Evolutionary conservation across 73 alveolate genomes (phyloP).

Genomic region (Effrenium voratum): DNA sequence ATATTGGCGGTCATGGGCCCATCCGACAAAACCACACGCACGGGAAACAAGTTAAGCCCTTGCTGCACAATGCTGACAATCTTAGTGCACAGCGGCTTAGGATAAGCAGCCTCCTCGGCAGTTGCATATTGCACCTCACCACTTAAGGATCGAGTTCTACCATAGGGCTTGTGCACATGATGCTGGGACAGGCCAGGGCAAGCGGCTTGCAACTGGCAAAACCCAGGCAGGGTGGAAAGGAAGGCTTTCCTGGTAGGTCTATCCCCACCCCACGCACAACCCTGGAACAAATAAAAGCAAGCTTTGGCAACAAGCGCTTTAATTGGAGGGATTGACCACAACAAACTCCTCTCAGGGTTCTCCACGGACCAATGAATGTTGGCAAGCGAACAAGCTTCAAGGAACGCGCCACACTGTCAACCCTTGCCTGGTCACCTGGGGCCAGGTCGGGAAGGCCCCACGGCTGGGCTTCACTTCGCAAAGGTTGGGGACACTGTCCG

Average conservation of each 20-base stretch:
- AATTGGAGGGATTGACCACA: background rate
- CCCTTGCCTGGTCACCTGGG: too few species aligned
- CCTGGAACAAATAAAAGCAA: background rate
- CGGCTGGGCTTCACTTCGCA: too few species aligned
- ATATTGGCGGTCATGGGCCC: background rate
- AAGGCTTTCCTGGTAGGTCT: background rate
- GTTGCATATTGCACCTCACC: background rate
- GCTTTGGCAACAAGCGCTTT: background rate
- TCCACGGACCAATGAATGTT: too few species aligned
- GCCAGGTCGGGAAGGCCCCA: too few species aligned
- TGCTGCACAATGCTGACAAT: too few species aligned
- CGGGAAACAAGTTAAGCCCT: too few species aligned
- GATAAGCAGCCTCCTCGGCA: too few species aligned
- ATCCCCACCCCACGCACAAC: slow-evolving; percentile 4
- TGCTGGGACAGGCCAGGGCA: slow-evolving; percentile 30
- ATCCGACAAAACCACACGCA: too few species aligned
- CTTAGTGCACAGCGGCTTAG: too few species aligned
- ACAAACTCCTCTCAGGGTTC: slow-evolving; percentile 1
- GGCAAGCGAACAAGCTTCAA: too few species aligned
- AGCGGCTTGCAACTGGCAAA: background rate
- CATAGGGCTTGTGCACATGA: background rate
- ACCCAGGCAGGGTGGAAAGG: background rate
- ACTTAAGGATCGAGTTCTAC: background rate
- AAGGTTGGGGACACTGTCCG: too few species aligned
- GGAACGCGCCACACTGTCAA: too few species aligned